These are phyloP conservation scores for Persicaria tinctoria DNA, from an alignment of 148 eudicot species.

Conservation along the genomic window DNA sequence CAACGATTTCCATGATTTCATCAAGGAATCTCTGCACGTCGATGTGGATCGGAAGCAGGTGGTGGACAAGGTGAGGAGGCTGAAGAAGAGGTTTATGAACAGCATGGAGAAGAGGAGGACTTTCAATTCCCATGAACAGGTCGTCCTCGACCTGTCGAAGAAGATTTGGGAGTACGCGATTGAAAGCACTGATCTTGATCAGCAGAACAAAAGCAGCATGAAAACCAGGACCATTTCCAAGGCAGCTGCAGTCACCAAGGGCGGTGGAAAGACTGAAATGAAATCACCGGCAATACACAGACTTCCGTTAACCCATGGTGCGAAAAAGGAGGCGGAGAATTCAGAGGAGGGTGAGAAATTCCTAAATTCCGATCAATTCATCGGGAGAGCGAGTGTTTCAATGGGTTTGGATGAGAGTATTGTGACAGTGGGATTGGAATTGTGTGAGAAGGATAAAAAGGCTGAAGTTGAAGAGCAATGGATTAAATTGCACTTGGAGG, in stretches of 20 bases:
- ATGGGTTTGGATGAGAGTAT: conserved; percentile 12
- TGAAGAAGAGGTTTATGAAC: conserved; percentile 30
- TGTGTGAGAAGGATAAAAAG: conserved; percentile 16
- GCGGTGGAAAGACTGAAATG: neutral
- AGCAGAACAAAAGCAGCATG: neutral
- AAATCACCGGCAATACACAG: neutral
- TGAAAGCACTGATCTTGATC: neutral
- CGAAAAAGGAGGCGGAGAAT: neutral
- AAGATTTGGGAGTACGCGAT: conserved; percentile 29
- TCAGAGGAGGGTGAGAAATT: neutral
- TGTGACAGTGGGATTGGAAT: conserved; percentile 19
- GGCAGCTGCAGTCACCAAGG: neutral
- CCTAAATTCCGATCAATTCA: neutral
- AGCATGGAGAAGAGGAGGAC: conserved; percentile 19
- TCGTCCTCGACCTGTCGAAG: conserved; percentile 27
- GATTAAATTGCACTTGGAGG: conserved; percentile 18
- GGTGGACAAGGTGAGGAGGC: conserved; percentile 29
- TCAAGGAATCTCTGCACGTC: conserved; percentile 27
- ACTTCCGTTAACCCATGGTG: neutral
- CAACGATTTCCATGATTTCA: conserved; percentile 27
- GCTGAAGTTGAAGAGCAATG: conserved; percentile 23
- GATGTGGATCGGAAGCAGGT: conserved; percentile 33
- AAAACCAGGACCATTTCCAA: neutral
- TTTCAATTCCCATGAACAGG: conserved; percentile 30
- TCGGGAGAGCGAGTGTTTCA: neutral